phyloP scores from a whole-genome alignment of 1,284 basidiomycete genomes.

The Irpex sp. region DNA sequence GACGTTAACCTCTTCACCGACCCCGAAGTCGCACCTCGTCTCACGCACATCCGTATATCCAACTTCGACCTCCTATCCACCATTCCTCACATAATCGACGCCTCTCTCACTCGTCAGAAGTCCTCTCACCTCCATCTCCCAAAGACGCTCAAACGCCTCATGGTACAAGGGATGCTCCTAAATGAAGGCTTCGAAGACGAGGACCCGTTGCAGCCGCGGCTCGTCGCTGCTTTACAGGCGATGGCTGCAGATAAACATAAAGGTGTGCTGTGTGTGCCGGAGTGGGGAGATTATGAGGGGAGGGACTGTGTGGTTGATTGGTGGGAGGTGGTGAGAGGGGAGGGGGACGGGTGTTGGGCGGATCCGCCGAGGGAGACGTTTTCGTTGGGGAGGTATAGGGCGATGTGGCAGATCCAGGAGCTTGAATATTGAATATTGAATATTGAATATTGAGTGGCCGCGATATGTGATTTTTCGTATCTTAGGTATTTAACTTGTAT shows the following conservation, averaged over 20 bases:
- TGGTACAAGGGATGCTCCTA: neutral
- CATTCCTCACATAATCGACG: neutral
- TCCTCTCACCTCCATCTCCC: neutral
- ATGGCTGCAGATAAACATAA: neutral
- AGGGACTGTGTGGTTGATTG: neutral
- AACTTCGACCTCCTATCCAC: neutral
- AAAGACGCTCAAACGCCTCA: neutral
- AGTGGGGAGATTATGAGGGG: neutral
- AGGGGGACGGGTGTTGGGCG: too few relatives aligned
- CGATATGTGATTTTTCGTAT: too few relatives aligned
- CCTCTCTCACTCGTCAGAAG: neutral
- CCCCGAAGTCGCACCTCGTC: too few relatives aligned
- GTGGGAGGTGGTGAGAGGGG: neutral
- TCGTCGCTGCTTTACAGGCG: too few relatives aligned
- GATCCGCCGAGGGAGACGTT: too few relatives aligned
- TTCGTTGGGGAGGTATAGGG: too few relatives aligned
- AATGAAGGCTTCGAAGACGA: neutral
- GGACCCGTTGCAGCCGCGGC: too few relatives aligned
- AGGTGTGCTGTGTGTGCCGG: neutral
- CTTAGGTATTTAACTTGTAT: too few relatives aligned
- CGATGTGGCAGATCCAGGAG: too few relatives aligned
- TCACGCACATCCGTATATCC: neutral
- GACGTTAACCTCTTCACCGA: neutral
- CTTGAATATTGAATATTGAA: too few relatives aligned
- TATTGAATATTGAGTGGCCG: too few relatives aligned